Evolutionary conservation across 2,329 filamentous ascomycete species (phyloP).

Genomic region (Tolypocladium sp.): DNA sequence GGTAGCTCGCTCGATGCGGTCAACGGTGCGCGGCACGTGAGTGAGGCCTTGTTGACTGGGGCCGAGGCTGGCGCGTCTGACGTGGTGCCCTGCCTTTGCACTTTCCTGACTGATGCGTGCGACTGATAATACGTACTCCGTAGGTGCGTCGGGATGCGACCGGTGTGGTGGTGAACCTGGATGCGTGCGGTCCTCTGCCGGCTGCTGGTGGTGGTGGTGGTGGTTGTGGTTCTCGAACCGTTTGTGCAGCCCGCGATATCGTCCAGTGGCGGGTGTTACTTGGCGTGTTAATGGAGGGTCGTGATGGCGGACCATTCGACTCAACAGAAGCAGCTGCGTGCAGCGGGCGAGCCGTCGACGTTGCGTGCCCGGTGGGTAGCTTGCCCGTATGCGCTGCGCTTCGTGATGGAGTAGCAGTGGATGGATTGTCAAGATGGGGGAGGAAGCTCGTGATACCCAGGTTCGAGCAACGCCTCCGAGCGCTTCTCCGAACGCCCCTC

Average conservation of each 20-base stretch:
- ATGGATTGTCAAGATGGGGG: neutral
- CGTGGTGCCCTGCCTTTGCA: neutral
- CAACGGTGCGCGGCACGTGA: conserved; percentile 2
- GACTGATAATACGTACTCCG: neutral
- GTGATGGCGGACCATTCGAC: neutral
- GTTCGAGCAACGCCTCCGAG: neutral
- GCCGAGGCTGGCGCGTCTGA: neutral
- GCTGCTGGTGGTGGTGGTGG: neutral
- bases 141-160: neutral
- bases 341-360: conserved; percentile 1
- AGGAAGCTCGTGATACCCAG: neutral
- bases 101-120: neutral
- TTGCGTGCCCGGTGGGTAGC: neutral
- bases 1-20: neutral
- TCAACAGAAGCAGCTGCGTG: neutral
- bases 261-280: neutral
- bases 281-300: neutral
- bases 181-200: neutral
- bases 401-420: neutral
- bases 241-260: neutral
- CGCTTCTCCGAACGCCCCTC: neutral
- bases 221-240: neutral
- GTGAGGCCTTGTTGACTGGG: neutral
- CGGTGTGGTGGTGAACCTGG: neutral
- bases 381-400: too few relatives aligned